Base-by-base conservation (phyloP, 768 basidiomycete genomes). In the Mrakia hoshinonis region DNA sequence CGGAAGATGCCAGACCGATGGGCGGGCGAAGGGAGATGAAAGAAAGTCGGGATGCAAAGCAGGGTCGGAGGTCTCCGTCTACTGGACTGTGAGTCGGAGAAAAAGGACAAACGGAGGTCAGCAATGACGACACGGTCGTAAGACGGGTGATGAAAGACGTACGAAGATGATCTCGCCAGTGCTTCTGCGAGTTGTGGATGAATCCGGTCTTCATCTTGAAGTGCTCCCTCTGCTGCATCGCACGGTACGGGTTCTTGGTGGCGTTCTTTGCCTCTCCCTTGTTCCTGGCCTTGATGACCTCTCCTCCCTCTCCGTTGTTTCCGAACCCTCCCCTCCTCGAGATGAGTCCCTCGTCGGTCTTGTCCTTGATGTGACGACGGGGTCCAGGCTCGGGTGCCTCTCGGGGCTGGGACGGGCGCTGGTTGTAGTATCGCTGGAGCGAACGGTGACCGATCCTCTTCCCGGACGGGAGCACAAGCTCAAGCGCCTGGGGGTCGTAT, bases 211-310 rank as follows among this genome's bases (percentile, higher is more conserved):
- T 66, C 7, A 91, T 92, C 81, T 87, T 91, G 84, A 92, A 92
- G 46, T 88, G 85, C 77, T 95, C 89, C 72, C 85, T 84, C 64
- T 86, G 83, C 75, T 82, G 85, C 78, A 89, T 87, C 77, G 96
- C 94, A 73, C 89, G 83, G 81, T 89, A 90, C 76, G 91, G 85
- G 79, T 94, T 91, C 58, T 91, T 84, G 18, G 88, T 91, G 26
- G 95, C 95, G 79, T 97, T 89, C 74, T 85, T 85, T 18, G 96
- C 96, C 81, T 98, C 95, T 2, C 96, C 96, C n/a, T 84, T 84
- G 81, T 98, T 98, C 65, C 92, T 84, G 26, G 92, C 95, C 78
- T 88, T 91, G 73, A 97, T 85, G 12, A 93, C 89, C 39, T 91
- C 85, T 10, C 85, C 87, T 1, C 91, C 92, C 12, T 81, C 81